phyloP scores from a whole-genome alignment of 2,329 filamentous ascomycete genomes.

The Polychaeton citri region DNA sequence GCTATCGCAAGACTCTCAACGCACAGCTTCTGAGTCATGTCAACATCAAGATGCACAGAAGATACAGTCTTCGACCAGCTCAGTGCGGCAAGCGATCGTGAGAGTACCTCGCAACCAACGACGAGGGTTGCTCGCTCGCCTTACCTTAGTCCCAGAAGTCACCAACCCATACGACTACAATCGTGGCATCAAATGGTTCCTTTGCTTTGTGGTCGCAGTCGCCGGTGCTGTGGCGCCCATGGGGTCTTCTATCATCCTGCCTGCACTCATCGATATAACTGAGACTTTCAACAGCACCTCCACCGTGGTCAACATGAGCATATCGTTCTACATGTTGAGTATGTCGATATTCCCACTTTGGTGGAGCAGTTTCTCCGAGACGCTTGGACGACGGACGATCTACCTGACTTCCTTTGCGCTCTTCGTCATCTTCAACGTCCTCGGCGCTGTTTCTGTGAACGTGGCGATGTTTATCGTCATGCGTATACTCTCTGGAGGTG shows the following conservation, averaged over 20 bases:
- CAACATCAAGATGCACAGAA: not conserved
- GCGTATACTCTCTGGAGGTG: conserved; percentile 60
- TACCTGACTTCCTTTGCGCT: conserved; percentile 63
- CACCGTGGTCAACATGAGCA: conserved; percentile 59
- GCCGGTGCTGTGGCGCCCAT: conserved; percentile 69
- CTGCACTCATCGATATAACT: conserved; percentile 53
- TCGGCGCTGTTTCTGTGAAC: conserved; percentile 54
- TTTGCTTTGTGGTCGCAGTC: conserved; percentile 64
- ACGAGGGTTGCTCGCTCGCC: conserved; percentile 57
- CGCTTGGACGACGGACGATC: conserved; percentile 58
- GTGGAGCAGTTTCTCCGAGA: conserved; percentile 75
- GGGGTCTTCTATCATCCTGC: conserved; percentile 73
- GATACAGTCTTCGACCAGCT: conserved; percentile 12
- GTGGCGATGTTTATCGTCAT: conserved; percentile 68
- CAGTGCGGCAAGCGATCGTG: conserved; percentile 17
- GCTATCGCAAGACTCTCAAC: conserved; percentile 10
- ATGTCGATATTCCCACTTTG: conserved; percentile 78
- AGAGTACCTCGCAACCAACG: conserved; percentile 42
- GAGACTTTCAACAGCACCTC: conserved; percentile 47
- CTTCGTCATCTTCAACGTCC: conserved; percentile 56
- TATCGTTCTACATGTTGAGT: conserved; percentile 68
- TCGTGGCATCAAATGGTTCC: conserved; percentile 65
- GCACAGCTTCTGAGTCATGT: conserved; percentile 5
- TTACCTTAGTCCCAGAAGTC: conserved; percentile 67
- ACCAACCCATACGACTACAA: conserved; percentile 62